These are phyloP conservation scores for Colletotrichum plurivorum DNA, from an alignment of 2,329 filamentous ascomycete species.

Conservation along the genomic window DNA sequence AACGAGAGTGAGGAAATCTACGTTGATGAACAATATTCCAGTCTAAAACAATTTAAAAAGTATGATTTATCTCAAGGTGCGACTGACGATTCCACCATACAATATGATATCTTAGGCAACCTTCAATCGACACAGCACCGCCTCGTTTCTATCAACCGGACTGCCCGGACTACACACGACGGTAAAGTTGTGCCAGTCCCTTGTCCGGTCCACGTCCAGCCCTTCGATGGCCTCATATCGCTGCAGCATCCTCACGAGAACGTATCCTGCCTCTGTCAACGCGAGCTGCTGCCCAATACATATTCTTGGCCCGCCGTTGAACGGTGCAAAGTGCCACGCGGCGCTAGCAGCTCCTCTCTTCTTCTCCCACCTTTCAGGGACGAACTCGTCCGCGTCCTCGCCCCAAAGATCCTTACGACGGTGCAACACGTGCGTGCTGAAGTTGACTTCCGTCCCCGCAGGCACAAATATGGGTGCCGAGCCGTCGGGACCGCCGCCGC, in stretches of 20 bases:
- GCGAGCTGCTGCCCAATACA: constrained; percentile 54
- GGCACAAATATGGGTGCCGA: constrained; percentile 48
- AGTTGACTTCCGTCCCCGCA: constrained; percentile 47
- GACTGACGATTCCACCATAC: no score
- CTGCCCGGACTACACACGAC: constrained; percentile 31
- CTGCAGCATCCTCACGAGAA: constrained; percentile 44
- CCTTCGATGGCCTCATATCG: constrained; percentile 41
- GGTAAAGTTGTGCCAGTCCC: constrained; percentile 31
- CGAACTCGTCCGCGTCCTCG: constrained; percentile 51
- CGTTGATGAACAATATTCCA: no score
- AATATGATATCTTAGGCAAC: not conserved
- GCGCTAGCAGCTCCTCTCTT: constrained; percentile 40
- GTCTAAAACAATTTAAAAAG: no score
- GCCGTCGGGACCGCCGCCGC: constrained; percentile 53
- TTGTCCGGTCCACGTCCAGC: constrained; percentile 15
- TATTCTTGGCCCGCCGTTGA: constrained; percentile 54
- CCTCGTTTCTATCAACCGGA: constrained; percentile 28
- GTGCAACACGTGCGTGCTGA: constrained; percentile 49
- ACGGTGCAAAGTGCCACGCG: constrained; percentile 53
- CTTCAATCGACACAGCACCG: constrained; percentile 25
- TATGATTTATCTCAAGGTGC: no score
- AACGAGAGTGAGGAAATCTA: no score
- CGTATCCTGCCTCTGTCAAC: constrained; percentile 45
- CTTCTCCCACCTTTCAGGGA: constrained; percentile 55
- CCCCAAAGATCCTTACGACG: constrained; percentile 54